These are phyloP conservation scores for Boehmeria nivea DNA, from an alignment of 306 rosid genomes.

Conservation along the genomic window DNA sequence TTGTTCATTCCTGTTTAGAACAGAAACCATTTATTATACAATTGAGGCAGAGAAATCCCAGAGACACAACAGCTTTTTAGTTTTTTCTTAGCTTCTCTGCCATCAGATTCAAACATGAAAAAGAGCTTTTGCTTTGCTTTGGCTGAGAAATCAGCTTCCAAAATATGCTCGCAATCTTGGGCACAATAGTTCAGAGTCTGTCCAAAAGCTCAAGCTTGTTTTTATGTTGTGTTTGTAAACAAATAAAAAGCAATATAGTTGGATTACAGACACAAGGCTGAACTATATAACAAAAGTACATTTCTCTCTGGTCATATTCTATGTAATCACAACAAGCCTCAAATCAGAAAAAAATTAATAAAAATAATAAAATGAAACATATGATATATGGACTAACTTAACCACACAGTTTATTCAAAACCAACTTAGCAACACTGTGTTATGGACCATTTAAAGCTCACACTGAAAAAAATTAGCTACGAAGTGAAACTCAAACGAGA, in stretches of 20 bases:
- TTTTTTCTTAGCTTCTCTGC: neutral
- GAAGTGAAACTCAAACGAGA: slow-evolving; percentile 18
- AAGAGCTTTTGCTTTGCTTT: too few species aligned
- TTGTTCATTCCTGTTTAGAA: too few species aligned
- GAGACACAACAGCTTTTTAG: neutral
- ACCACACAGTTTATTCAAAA: slow-evolving; percentile 17
- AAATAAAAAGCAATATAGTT: neutral
- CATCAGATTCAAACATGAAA: too few species aligned
- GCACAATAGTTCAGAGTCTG: neutral
- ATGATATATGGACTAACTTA: slow-evolving; percentile 1
- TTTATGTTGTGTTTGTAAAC: neutral
- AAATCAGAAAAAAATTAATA: slow-evolving; percentile 1
- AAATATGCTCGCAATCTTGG: too few species aligned
- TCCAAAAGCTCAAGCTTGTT: neutral
- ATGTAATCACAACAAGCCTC: slow-evolving; percentile 23
- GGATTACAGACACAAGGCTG: neutral
- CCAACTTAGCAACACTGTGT: slow-evolving; percentile 26
- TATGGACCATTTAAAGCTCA: too few species aligned
- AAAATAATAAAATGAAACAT: neutral
- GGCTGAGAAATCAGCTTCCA: too few species aligned
- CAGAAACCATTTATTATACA: neutral
- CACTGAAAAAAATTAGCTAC: too few species aligned
- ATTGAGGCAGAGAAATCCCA: neutral
- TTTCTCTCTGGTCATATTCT: neutral
- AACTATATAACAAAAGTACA: neutral